Percentiles rank a stretch among this genome's conserved stretches.
Conservation (phyloP, 495 filamentous ascomycete genomes). For the Aspergillus avenaceus region DNA sequence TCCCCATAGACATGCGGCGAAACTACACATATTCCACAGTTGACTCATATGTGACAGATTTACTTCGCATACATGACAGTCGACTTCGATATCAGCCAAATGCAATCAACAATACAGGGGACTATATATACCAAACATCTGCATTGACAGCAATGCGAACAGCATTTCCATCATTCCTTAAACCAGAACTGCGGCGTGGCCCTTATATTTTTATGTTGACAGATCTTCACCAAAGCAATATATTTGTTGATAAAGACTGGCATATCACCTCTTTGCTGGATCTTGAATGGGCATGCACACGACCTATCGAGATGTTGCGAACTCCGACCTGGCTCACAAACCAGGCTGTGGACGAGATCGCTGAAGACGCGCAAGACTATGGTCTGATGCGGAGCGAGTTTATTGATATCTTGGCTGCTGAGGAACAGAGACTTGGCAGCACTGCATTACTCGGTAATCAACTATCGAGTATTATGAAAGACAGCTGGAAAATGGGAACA, state of each 20-base stretch:
- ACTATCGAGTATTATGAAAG: background rate
- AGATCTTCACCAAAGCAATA: slow-evolving; percentile 28
- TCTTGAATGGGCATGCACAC: slow-evolving; percentile 30
- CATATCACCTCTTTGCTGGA: slow-evolving; percentile 28
- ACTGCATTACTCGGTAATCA: background rate
- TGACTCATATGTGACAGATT: slow-evolving; percentile 32
- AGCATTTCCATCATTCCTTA: slow-evolving; percentile 19
- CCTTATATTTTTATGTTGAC: slow-evolving; percentile 22
- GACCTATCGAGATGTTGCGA: slow-evolving; percentile 24
- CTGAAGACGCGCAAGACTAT: slow-evolving; percentile 9
- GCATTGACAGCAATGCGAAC: slow-evolving; percentile 22
- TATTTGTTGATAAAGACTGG: slow-evolving; percentile 20
- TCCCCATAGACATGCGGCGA: slow-evolving; percentile 28
- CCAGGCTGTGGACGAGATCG: slow-evolving; percentile 20
- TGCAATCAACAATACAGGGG: slow-evolving; percentile 22
- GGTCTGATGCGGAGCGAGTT: slow-evolving; percentile 9
- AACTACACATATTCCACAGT: slow-evolving; percentile 27
- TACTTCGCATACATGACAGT: slow-evolving; percentile 27
- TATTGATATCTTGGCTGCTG: slow-evolving; percentile 5
- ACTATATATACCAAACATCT: slow-evolving; percentile 26
- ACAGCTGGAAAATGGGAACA: background rate
- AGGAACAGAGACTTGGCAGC: slow-evolving; percentile 6
- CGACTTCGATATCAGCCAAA: slow-evolving; percentile 32
- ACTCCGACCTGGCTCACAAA: slow-evolving; percentile 28
- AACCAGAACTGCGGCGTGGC: slow-evolving; percentile 18